Conservation (phyloP, 305 asterid species). For the Andrographis paniculata region DNA sequence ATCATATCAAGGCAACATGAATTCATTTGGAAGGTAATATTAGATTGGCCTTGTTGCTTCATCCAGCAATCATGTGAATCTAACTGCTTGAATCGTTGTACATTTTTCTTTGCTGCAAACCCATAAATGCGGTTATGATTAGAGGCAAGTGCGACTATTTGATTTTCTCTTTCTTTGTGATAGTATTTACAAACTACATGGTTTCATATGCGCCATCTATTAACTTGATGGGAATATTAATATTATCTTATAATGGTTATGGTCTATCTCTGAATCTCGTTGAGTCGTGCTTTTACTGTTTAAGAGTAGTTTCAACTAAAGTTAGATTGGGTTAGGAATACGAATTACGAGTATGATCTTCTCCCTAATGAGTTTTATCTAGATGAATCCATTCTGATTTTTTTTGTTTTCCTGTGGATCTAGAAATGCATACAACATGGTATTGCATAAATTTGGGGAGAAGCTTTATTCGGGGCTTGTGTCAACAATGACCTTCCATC, state of each 20-base stretch:
- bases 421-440: slow-evolving; percentile 59
- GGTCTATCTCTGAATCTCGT: neutral
- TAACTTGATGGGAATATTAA: neutral
- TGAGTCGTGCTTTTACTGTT: slow-evolving; percentile 3
- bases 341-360: neutral
- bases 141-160: neutral
- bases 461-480: slow-evolving; percentile 50
- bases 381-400: slow-evolving; percentile 15
- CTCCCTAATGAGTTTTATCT: neutral
- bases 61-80: neutral
- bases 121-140: neutral
- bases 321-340: neutral
- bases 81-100: neutral
- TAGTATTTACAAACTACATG: neutral
- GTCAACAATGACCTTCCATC: slow-evolving; percentile 44
- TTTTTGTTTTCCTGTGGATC: slow-evolving; percentile 15
- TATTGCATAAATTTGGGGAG: slow-evolving; percentile 50
- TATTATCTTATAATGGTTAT: slow-evolving; percentile 4
- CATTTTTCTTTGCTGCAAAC: neutral
- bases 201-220: neutral
- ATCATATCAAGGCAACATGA: too few species aligned
- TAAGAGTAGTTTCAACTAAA: neutral
- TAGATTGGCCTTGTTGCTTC: slow-evolving; percentile 5
- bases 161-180: neutral
- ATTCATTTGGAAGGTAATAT: slow-evolving; percentile 8